Conservation (phyloP, 2,329 filamentous ascomycete genomes). For the Fusarium buxicola region DNA sequence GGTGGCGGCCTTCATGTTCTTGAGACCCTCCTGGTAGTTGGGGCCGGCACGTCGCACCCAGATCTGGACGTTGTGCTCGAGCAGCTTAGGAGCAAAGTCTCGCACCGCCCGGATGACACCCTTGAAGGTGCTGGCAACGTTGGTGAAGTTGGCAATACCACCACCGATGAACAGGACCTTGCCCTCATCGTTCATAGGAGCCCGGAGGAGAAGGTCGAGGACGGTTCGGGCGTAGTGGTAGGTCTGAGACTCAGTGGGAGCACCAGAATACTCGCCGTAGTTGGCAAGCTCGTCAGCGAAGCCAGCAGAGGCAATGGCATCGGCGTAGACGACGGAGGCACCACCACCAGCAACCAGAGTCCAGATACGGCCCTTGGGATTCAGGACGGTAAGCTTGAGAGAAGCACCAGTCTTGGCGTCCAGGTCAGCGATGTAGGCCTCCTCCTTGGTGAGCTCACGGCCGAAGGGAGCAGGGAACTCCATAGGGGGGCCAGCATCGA, state of each 20-base stretch:
- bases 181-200: slow-evolving; percentile 85
- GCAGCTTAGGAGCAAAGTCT: slow-evolving; percentile 85
- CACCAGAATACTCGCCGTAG: slow-evolving; percentile 99
- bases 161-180: slow-evolving; percentile 99
- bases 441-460: slow-evolving; percentile 98
- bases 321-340: slow-evolving; percentile 98
- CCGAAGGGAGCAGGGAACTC: slow-evolving; percentile 99
- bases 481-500: slow-evolving; percentile 97
- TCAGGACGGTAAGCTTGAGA: slow-evolving; percentile 97
- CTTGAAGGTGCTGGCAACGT: slow-evolving; percentile 99
- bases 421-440: slow-evolving; percentile 98
- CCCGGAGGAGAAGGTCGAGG: slow-evolving; percentile 95
- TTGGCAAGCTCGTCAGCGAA: slow-evolving; percentile 98
- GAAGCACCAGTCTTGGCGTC: slow-evolving; percentile 99
- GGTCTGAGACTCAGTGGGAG: slow-evolving; percentile 97
- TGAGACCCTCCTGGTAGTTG: slow-evolving; percentile 99
- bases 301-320: slow-evolving; percentile 96
- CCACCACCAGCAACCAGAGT: slow-evolving; percentile 98
- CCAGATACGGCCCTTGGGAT: slow-evolving; percentile 93
- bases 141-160: slow-evolving; percentile 99
- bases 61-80: slow-evolving; percentile 98
- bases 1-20: slow-evolving; percentile 98
- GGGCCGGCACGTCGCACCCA: slow-evolving; percentile 90
- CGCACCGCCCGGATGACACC: slow-evolving; percentile 97
- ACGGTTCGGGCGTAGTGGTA: slow-evolving; percentile 99